Conservation (phyloP, 306 rosid species). For the Cicer bijugum region DNA sequence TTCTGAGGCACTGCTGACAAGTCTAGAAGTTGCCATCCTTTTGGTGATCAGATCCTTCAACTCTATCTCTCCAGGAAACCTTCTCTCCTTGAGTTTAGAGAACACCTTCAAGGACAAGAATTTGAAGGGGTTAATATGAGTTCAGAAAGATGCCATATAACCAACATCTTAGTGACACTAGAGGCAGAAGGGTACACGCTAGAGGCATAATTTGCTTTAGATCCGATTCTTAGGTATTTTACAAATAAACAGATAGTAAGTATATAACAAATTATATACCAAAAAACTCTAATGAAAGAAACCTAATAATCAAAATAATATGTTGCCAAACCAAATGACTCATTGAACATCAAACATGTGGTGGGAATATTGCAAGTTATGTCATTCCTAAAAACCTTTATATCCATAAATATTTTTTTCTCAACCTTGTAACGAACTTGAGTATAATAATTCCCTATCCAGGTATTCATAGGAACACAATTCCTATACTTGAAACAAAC, state of each 20-base stretch:
- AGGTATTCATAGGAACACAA: too few species aligned
- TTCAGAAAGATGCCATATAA: conserved; percentile 26
- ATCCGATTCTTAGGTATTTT: conserved; percentile 18
- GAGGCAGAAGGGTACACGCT: not conserved
- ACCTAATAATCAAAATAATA: conserved; percentile 20
- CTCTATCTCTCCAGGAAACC: conserved; percentile 84
- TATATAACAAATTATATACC: conserved; percentile 9
- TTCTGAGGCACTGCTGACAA: conserved; percentile 45
- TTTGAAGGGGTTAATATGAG: conserved; percentile 40
- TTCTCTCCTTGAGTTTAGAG: conserved; percentile 73
- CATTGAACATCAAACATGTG: conserved; percentile 11
- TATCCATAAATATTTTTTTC: too few species aligned
- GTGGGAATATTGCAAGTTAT: not conserved
- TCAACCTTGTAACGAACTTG: too few species aligned
- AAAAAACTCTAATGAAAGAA: conserved; percentile 11
- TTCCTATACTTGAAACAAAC: too few species aligned
- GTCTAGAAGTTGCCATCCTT: conserved; percentile 54
- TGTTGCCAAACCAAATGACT: conserved; percentile 13
- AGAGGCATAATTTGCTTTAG: not conserved
- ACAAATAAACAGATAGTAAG: conserved; percentile 30
- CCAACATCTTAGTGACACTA: conserved; percentile 10
- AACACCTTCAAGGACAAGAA: conserved; percentile 61
- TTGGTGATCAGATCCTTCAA: conserved; percentile 58
- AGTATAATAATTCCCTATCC: too few species aligned
- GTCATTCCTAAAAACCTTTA: too few species aligned